These are phyloP conservation scores for Phytophthora syringae DNA, from an alignment of 352 stramenopile species.

Conservation along the genomic window DNA sequence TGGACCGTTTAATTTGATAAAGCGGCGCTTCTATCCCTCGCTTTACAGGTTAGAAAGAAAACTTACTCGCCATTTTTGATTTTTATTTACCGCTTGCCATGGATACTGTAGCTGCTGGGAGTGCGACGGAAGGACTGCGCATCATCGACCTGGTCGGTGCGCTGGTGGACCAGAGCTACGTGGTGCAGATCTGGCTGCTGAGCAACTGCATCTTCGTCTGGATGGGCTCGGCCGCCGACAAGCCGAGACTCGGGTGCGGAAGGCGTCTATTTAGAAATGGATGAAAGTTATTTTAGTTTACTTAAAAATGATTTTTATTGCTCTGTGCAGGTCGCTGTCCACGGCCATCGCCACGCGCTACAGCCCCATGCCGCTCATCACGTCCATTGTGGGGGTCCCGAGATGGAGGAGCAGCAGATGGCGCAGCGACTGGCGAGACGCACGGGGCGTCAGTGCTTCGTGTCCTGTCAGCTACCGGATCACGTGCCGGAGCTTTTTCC, in stretches of 20 bases:
- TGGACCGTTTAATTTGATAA: too few relatives aligned
- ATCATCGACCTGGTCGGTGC: constrained; percentile 62
- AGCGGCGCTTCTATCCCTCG: too few relatives aligned
- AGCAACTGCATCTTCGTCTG: constrained; percentile 77
- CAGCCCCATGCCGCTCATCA: constrained; percentile 82
- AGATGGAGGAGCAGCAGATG: constrained; percentile 87
- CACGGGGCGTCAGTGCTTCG: constrained; percentile 77
- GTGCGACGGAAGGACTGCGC: constrained; percentile 33
- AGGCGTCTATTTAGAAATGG: neutral
- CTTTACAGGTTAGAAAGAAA: too few relatives aligned
- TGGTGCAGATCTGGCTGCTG: constrained; percentile 81
- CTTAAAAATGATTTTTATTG: neutral
- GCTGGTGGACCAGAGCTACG: constrained; percentile 72
- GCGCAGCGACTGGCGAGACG: constrained; percentile 72
- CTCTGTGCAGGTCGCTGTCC: constrained; percentile 62
- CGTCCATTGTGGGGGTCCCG: constrained; percentile 66
- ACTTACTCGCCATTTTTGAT: too few relatives aligned
- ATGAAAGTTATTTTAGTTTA: neutral
- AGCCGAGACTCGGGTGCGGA: constrained; percentile 37
- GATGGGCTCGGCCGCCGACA: constrained; percentile 63
- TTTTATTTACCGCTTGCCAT: too few relatives aligned
- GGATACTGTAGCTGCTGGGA: too few relatives aligned
- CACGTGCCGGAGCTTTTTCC: constrained; percentile 73
- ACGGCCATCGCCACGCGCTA: constrained; percentile 81
- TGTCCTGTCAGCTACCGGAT: constrained; percentile 81